Percentiles rank a stretch among this genome's conserved stretches.
phyloP scores from a whole-genome alignment of 2,329 filamentous ascomycete species.

The Teratosphaeriaceae sp. region DNA sequence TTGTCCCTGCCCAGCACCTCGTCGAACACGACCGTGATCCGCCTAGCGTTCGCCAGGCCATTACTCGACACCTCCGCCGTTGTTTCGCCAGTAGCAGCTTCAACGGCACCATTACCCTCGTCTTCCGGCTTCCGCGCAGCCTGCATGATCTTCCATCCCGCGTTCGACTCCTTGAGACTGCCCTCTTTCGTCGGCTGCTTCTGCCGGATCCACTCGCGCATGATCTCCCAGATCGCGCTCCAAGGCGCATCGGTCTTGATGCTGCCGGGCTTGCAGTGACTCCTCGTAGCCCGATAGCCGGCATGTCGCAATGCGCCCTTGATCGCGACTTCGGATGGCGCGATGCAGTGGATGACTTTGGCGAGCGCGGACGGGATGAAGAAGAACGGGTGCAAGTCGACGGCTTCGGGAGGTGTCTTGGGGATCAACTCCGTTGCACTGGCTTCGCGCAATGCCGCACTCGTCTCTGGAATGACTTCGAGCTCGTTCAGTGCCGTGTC shows the following conservation, averaged over 20 bases:
- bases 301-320: conserved; percentile 73
- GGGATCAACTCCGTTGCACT: conserved; percentile 26
- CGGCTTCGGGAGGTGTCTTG: conserved; percentile 51
- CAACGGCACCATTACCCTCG: conserved; percentile 17
- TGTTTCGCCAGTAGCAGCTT: conserved; percentile 6
- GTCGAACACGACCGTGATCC: conserved; percentile 67
- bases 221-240: conserved; percentile 83
- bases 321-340: conserved; percentile 71
- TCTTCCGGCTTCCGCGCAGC: conserved; percentile 28
- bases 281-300: conserved; percentile 77
- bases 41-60: conserved; percentile 32
- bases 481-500: conserved; percentile 76
- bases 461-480: conserved; percentile 16
- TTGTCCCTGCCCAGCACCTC: conserved; percentile 67
- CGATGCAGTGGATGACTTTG: conserved; percentile 69
- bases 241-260: conserved; percentile 93
- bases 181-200: conserved; percentile 69
- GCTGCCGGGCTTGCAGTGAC: conserved; percentile 81
- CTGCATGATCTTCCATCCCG: conserved; percentile 60
- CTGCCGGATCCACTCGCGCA: conserved; percentile 85
- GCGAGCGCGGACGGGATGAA: conserved; percentile 69
- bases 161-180: conserved; percentile 60
- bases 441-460: conserved; percentile 5
- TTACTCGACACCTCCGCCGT: not conserved
- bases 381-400: conserved; percentile 80